These are phyloP conservation scores for Aurinia saxatilis DNA, from an alignment of 345 rosid genomes.

Conservation along the genomic window DNA sequence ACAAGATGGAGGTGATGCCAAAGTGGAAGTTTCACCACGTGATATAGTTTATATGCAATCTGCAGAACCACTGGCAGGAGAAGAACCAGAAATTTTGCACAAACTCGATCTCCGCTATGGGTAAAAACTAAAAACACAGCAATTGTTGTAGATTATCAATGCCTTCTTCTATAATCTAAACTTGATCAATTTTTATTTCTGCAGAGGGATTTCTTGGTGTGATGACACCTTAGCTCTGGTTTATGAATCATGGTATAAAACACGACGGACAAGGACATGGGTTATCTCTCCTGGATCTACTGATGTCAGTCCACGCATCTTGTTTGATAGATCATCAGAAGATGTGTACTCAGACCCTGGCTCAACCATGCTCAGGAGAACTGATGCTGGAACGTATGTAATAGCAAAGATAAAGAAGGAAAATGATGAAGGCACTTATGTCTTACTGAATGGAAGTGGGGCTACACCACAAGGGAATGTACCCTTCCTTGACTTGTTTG, in stretches of 20 bases:
- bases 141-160: not conserved
- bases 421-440: slow-evolving; percentile 50
- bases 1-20: slow-evolving; percentile 96
- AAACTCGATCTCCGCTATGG: slow-evolving; percentile 97
- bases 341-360: slow-evolving; percentile 99
- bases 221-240: slow-evolving; percentile 87
- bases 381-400: slow-evolving; percentile 63
- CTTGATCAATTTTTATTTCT: not conserved
- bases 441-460: slow-evolving; percentile 87
- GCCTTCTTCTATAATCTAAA: not conserved
- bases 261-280: slow-evolving; percentile 87
- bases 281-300: slow-evolving; percentile 69
- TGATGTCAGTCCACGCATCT: slow-evolving; percentile 59
- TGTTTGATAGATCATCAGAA: slow-evolving; percentile 96
- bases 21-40: slow-evolving; percentile 92
- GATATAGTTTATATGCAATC: slow-evolving; percentile 77
- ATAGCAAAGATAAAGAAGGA: slow-evolving; percentile 84
- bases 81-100: slow-evolving; percentile 71
- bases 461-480: slow-evolving; percentile 97
- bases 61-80: slow-evolving; percentile 67
- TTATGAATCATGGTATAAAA: slow-evolving; percentile 96
- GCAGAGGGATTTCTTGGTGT: slow-evolving; percentile 94
- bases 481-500: slow-evolving; percentile 96
- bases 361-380: slow-evolving; percentile 90
- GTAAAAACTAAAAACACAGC: slow-evolving; percentile 32